These are phyloP conservation scores for Lactuca sativa DNA, from an alignment of 129 eudicot species.

Conservation along the genomic window DNA sequence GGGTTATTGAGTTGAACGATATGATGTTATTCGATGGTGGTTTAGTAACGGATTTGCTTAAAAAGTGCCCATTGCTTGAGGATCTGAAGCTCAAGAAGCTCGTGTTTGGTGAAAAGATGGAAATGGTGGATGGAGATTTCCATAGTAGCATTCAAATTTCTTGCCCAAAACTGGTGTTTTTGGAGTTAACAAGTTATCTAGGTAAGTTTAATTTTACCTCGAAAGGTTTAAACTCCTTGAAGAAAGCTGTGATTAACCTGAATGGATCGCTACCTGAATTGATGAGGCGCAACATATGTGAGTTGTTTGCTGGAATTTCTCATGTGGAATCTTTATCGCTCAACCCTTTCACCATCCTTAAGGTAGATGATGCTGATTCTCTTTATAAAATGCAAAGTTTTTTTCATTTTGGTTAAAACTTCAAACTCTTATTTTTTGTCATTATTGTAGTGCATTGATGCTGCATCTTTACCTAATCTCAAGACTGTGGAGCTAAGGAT, in stretches of 20 bases:
- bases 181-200: not conserved
- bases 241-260: not conserved
- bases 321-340: not conserved
- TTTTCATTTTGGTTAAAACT: not conserved
- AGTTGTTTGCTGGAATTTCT: not conserved
- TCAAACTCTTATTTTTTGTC: not conserved
- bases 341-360: not conserved
- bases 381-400: not conserved
- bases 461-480: not conserved
- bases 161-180: not conserved
- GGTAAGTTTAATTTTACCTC: not conserved
- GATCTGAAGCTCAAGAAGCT: slow-evolving; percentile 27
- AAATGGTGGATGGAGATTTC: too few relatives aligned
- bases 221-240: not conserved
- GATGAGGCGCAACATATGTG: not conserved
- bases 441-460: not conserved
- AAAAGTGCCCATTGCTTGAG: slow-evolving; percentile 19
- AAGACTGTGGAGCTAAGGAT: not conserved
- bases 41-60: not conserved
- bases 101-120: not conserved
- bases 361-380: not conserved
- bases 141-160: not conserved
- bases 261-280: not conserved
- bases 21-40: slow-evolving; percentile 1
- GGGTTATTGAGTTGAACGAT: slow-evolving; percentile 20